Evolutionary conservation across 2,329 filamentous ascomycete genomes (phyloP).

Genomic region (Metarhizium guizhouense): DNA sequence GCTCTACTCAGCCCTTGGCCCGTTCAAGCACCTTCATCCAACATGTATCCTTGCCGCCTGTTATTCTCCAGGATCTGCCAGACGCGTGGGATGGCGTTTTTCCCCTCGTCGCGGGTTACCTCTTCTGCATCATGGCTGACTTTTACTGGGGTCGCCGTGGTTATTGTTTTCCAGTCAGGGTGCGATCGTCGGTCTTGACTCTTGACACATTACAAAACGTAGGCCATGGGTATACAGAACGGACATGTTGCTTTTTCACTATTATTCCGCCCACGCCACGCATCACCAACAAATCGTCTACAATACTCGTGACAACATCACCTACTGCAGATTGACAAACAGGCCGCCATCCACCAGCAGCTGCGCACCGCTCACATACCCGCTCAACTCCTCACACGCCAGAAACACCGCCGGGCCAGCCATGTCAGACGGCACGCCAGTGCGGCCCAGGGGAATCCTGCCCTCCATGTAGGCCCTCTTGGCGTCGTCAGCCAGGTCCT

Average conservation of each 20-base stretch:
- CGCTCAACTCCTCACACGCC: slow-evolving; percentile 68
- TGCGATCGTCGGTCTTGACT: too few relatives aligned
- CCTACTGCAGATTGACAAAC: slow-evolving; percentile 79
- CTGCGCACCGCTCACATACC: slow-evolving; percentile 76
- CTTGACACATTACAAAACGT: too few relatives aligned
- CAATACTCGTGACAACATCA: not conserved
- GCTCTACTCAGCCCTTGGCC: not conserved
- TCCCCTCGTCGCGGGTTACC: too few relatives aligned
- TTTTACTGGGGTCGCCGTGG: too few relatives aligned
- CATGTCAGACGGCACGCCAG: slow-evolving; percentile 65
- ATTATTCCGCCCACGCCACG: too few relatives aligned
- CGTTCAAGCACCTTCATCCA: not conserved
- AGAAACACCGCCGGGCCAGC: slow-evolving; percentile 80
- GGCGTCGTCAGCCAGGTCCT: slow-evolving; percentile 62
- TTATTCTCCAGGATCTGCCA: not conserved
- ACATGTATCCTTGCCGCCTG: not conserved
- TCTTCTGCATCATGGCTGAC: not conserved
- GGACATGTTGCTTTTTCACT: too few relatives aligned
- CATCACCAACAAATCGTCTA: too few relatives aligned
- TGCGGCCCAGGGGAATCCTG: slow-evolving; percentile 67
- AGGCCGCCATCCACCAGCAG: slow-evolving; percentile 79
- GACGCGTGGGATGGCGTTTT: not conserved
- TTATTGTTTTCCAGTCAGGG: too few relatives aligned
- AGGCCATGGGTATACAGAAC: too few relatives aligned
- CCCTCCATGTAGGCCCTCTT: slow-evolving; percentile 75